phyloP scores from a whole-genome alignment of 768 basidiomycete genomes.

The Holtermannia corniformis region DNA sequence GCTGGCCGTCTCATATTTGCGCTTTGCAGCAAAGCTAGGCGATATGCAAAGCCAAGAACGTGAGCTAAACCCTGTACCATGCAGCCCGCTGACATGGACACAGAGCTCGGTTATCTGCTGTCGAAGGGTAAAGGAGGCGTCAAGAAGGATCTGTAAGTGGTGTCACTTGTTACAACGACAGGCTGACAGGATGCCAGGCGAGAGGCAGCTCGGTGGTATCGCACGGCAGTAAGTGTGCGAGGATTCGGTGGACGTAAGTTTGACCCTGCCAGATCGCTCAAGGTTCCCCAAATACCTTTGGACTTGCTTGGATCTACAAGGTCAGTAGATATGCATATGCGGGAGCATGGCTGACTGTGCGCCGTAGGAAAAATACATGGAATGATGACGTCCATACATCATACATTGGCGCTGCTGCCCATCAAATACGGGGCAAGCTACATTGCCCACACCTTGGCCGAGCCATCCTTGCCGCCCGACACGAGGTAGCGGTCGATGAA shows the following conservation, averaged over 20 bases:
- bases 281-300: slow-evolving; percentile 28
- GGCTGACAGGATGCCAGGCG: slow-evolving; percentile 13
- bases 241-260: background rate
- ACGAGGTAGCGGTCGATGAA: slow-evolving; percentile 95
- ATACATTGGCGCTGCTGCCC: no score
- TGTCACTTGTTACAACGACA: background rate
- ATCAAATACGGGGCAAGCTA: slow-evolving; percentile 40
- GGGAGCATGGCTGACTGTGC: slow-evolving; percentile 1
- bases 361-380: slow-evolving; percentile 28
- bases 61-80: slow-evolving; percentile 9
- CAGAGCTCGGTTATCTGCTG: slow-evolving; percentile 37
- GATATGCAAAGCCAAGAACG: slow-evolving; percentile 39
- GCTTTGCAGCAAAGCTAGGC: slow-evolving; percentile 32
- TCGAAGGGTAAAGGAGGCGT: slow-evolving; percentile 33
- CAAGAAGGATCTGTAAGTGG: slow-evolving; percentile 39
- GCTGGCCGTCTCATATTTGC: slow-evolving; percentile 31
- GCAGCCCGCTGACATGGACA: background rate
- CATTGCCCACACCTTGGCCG: slow-evolving; percentile 87
- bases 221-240: slow-evolving; percentile 32
- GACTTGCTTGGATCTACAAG: slow-evolving; percentile 40
- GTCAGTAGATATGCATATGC: slow-evolving; percentile 11
- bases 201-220: slow-evolving; percentile 40
- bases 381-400: no score
- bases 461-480: slow-evolving; percentile 76
- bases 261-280: slow-evolving; percentile 15